Base-by-base conservation (phyloP, 2,329 filamentous ascomycete species). In the Talaromyces sp. region DNA sequence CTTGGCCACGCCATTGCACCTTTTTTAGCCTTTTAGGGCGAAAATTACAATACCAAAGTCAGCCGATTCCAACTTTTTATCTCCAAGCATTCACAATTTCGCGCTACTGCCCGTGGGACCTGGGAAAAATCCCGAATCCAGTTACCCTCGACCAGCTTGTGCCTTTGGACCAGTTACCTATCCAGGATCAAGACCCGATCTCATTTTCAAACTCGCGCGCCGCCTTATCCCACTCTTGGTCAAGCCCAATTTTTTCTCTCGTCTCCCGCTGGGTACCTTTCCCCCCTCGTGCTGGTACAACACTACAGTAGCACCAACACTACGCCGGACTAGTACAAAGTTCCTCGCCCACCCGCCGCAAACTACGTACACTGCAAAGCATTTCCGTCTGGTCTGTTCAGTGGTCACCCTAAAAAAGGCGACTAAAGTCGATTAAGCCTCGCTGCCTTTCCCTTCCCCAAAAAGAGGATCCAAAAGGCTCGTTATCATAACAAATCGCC, bases 361-460 rank as follows among this genome's bases (percentile, higher is more conserved):
- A 45, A 59, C 56, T 59, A 59, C 69, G 76, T 74, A 73, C 77
- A 74, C 68, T 77, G 75, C 75, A 77, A 73, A 75, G 71, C 74
- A 75, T 75, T 71, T 69, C 71, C 60, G 61, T 53, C 69, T 72
- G 69, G 70, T 47, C 51, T 19, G 17, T 54, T 54, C 51, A 36
- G 51, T 54, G 51, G 29, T 43, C 70, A 69, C 70, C 72, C 73
- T 74, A 76, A 76, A 70, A 72, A 71, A 70, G 34, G 69, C 70
- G 69, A 75, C 76, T 77, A 77, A 59, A 76, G 68, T 68, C 71
- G 68, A 75, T 77, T 78, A 77, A 78, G 76, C 76, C 77, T 76
- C 77, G 76, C 75, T 65, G 47, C 65, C 22, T 45, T 38, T 56
- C 22, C 22, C 45, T 56, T 15, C 53, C 53, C 53, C 53, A 22